Evolutionary conservation across 306 rosid species (phyloP), one percentile per base, ranked within the genome.

Genomic region (Myrica gale): DNA sequence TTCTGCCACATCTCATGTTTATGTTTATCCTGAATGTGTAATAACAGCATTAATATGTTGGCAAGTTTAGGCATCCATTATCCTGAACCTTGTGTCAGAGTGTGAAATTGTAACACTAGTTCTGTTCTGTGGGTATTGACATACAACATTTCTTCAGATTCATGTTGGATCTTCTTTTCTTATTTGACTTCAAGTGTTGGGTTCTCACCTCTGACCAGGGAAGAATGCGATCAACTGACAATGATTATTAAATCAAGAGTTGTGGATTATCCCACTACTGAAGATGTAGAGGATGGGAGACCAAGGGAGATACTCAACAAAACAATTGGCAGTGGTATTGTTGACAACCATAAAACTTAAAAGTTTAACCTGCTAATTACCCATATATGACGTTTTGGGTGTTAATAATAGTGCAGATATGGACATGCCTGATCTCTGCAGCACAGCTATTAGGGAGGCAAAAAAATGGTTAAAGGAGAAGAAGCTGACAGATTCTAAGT

Each of bases 401-500:
- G 68, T 69, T 72, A 76, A 78, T 73, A 81, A 13, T 81, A 52
- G 79, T 82, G 53, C 84, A 79, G 85, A 78, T 75, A 47, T 44
- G 75, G 88, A 71, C 66, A 77, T 84, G 42, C 88, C 88, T 47
- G 90, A 83, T 37, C 87, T 92, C 81, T 82, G 87, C 50, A 86
- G 87, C 71, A 85, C 93, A 37, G 98, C 98, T 63, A 82, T 92
- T 83, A 72, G 87, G 80, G 97, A 92, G 88, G 98, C 98, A 45
- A 92, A 85, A 80, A 92, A 87, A 85, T 96, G 98, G 98, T 73
- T 90, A 69, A 84, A 73, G 78, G 93, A 88, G 83, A 89, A 88
- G 90, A 93, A 87, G 84, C 85, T 74, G 11, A 83, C 84, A 74
- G 83, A 85, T 75, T 83, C 92, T 66, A 89, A 83, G 71, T 79